Evolutionary conservation across 2,329 filamentous ascomycete genomes (phyloP).

Genomic region (Camillea tinctor): DNA sequence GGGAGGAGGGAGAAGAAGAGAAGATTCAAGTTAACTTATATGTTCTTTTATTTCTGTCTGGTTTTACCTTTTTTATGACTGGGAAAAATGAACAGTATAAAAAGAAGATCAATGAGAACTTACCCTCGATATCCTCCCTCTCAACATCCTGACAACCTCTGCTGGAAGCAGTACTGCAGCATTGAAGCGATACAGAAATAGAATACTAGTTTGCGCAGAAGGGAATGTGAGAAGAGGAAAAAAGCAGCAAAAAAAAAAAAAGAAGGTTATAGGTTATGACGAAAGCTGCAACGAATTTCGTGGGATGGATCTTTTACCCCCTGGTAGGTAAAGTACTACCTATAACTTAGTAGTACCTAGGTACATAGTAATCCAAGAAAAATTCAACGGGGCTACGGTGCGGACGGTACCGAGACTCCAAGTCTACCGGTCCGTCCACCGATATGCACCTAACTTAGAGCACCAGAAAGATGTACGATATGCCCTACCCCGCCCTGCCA

Average conservation of each 20-base stretch:
- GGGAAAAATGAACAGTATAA: no score
- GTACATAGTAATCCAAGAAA: neutral
- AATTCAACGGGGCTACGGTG: neutral
- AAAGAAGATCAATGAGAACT: slow-evolving; percentile 1
- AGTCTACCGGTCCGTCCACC: neutral
- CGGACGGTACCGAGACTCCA: neutral
- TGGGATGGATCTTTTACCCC: no score
- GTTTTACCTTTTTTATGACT: no score
- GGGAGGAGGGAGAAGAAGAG: no score
- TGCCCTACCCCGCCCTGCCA: no score
- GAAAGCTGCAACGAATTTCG: neutral
- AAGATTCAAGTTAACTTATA: slow-evolving; percentile 8
- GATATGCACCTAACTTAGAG: neutral
- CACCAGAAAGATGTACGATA: neutral
- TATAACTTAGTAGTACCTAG: no score
- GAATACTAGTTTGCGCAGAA: neutral
- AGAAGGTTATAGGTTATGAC: neutral
- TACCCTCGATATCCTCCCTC: slow-evolving; percentile 30
- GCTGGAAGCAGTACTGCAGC: neutral
- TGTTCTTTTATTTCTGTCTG: neutral
- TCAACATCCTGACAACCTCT: slow-evolving; percentile 27
- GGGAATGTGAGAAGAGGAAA: no score
- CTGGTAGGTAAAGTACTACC: no score
- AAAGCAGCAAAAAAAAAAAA: no score
- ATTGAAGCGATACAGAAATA: neutral